Evolutionary conservation across 2,329 filamentous ascomycete species (phyloP).

Genomic region (Fusarium caatingaense): DNA sequence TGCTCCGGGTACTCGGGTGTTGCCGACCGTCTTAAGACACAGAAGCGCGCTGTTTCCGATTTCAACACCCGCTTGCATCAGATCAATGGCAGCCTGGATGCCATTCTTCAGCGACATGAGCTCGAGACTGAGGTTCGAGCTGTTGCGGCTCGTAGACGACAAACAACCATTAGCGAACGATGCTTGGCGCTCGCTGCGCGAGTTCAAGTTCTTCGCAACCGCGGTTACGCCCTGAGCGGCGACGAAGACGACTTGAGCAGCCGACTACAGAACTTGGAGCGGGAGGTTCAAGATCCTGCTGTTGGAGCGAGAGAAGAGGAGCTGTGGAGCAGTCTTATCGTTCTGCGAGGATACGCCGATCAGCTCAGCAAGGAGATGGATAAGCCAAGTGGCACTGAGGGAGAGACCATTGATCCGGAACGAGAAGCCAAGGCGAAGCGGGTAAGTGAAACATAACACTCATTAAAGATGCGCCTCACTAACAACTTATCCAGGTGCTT

Average conservation of each 20-base stretch:
- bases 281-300: slow-evolving; percentile 77
- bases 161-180: slow-evolving; percentile 77
- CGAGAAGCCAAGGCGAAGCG: slow-evolving; percentile 79
- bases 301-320: slow-evolving; percentile 82
- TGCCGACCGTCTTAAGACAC: slow-evolving; percentile 76
- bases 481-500: slow-evolving; percentile 67
- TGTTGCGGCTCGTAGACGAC: slow-evolving; percentile 76
- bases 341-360: slow-evolving; percentile 77
- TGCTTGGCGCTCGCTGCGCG: slow-evolving; percentile 80
- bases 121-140: slow-evolving; percentile 79
- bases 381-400: slow-evolving; percentile 68
- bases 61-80: slow-evolving; percentile 81
- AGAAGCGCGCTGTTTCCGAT: slow-evolving; percentile 74
- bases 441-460: slow-evolving; percentile 58
- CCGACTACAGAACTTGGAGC: slow-evolving; percentile 76
- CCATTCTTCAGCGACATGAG: slow-evolving; percentile 80
- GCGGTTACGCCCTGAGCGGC: slow-evolving; percentile 82
- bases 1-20: slow-evolving; percentile 79
- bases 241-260: slow-evolving; percentile 83
- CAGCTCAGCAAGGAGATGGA: slow-evolving; percentile 80
- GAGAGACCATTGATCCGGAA: slow-evolving; percentile 73
- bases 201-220: slow-evolving; percentile 82
- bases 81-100: slow-evolving; percentile 79
- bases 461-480: slow-evolving; percentile 25
- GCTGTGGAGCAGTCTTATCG: slow-evolving; percentile 84